Evolutionary conservation across 169 alveolate genomes (phyloP), one percentile per base, ranked within the genome.

Genomic region (Eimeria praecox): DNA sequence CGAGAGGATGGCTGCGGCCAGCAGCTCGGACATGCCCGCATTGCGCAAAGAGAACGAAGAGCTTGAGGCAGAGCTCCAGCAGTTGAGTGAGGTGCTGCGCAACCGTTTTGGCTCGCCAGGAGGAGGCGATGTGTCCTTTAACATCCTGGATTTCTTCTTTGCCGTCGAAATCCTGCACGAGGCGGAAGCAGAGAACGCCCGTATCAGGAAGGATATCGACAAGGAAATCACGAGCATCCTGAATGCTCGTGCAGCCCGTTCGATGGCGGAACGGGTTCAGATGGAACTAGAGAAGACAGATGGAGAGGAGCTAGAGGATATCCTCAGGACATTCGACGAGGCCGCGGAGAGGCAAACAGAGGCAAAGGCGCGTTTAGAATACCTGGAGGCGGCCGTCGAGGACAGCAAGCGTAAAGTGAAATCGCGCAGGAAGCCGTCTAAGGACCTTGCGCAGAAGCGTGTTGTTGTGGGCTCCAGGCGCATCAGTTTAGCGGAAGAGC

Each of bases 21-120:
- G 80, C 54, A 73, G 92, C 75, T 80, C 96, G 22, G 80, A 64
- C 69, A 71, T 80, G 86, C 95, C 95, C 24, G 90, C 92, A n/a
- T 52, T 87, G 64, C 96, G 95, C 35, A 95, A 87, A 56, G 96
- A 95, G 85, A 89, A 88, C 75, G 92, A 95, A 46, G 96, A 86
- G 86, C 88, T 95, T 12, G 93, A 95, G 80, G 92, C 64, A 42
- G 95, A 90, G 38, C 73, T 95, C 2, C 88, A 95, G 82, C 92
- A 87, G 75, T 56, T 95, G 95, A 95, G 92, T 56, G 94, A 86
- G 24, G 92, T 82, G 83, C 92, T 95, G 62, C 92, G 75, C 78
- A 83, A 75, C 62, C 64, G 92, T 38, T 52, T 64, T 24, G 96
- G 87, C n/a, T 22, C 75, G 35, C 69, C 83, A 42, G 94, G 69